Evolutionary conservation across 2,329 filamentous ascomycete species (phyloP).

Genomic region (Fusarium papillatum): DNA sequence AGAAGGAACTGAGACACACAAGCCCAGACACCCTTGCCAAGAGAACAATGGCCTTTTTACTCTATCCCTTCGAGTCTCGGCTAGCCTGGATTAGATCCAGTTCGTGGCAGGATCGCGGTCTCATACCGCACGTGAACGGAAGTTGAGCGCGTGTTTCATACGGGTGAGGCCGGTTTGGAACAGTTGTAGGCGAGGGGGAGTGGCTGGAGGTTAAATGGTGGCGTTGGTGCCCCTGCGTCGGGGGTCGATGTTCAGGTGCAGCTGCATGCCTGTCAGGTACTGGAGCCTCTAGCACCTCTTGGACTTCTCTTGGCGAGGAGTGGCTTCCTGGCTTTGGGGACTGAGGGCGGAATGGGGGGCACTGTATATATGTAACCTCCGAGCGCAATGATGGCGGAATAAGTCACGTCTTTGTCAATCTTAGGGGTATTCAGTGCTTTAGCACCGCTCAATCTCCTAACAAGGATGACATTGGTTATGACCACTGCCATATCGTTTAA

Average conservation of each 20-base stretch:
- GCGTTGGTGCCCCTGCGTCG: not conserved
- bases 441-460: not conserved
- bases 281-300: not conserved
- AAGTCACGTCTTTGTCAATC: not conserved
- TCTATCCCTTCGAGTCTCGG: not conserved
- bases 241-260: not conserved
- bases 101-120: not conserved
- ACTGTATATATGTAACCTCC: too few species aligned
- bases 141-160: not conserved
- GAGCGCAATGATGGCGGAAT: not conserved
- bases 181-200: not conserved
- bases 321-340: not conserved
- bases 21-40: constrained; percentile 4
- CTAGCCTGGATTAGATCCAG: not conserved
- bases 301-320: not conserved
- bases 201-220: constrained; percentile 10
- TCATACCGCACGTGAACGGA: not conserved
- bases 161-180: constrained; percentile 7
- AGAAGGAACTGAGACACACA: not conserved
- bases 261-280: not conserved
- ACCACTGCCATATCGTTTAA: too few species aligned
- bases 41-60: not conserved
- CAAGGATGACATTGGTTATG: not conserved
- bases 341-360: not conserved
- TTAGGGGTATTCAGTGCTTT: not conserved